phyloP scores from a whole-genome alignment of 495 filamentous ascomycete species.

The Neurospora sp. region DNA sequence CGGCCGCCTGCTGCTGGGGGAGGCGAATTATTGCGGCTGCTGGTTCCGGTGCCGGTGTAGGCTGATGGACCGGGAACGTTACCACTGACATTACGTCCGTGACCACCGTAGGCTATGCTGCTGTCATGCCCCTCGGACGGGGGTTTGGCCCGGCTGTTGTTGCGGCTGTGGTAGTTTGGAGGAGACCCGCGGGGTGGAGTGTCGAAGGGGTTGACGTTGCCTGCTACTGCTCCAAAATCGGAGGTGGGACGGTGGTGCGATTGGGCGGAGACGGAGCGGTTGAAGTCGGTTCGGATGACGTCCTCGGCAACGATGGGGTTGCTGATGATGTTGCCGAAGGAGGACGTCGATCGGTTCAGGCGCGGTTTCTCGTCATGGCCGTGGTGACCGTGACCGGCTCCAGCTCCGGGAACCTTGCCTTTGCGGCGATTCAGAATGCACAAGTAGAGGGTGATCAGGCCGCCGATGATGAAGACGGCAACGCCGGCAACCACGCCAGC shows the following conservation, averaged over 20 bases:
- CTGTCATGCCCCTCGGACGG: not conserved
- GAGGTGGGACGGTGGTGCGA: not conserved
- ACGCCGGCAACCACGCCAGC: conserved; percentile 17
- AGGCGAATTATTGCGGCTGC: not conserved
- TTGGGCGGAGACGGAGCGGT: conserved; percentile 7
- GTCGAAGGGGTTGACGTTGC: conserved; percentile 18
- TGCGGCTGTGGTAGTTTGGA: conserved; percentile 6
- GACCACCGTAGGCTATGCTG: not conserved
- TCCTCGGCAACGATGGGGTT: conserved; percentile 29
- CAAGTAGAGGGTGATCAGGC: conserved; percentile 21
- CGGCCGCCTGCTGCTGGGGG: not conserved
- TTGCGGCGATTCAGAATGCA: conserved; percentile 18
- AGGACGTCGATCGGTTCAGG: conserved; percentile 28
- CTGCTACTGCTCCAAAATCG: not conserved
- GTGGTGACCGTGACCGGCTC: conserved; percentile 23
- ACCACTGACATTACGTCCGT: not conserved
- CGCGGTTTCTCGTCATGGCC: not conserved
- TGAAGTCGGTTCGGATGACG: conserved; percentile 28
- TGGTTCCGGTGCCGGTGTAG: not conserved
- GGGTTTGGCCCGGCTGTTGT: not conserved
- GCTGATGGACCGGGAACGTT: not conserved
- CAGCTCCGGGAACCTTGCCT: not conserved
- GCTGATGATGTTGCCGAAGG: conserved; percentile 38
- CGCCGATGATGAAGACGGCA: conserved; percentile 16
- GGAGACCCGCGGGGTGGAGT: conserved; percentile 11